Conservation (phyloP, 257 asterid species). For the Gentiana straminea region DNA sequence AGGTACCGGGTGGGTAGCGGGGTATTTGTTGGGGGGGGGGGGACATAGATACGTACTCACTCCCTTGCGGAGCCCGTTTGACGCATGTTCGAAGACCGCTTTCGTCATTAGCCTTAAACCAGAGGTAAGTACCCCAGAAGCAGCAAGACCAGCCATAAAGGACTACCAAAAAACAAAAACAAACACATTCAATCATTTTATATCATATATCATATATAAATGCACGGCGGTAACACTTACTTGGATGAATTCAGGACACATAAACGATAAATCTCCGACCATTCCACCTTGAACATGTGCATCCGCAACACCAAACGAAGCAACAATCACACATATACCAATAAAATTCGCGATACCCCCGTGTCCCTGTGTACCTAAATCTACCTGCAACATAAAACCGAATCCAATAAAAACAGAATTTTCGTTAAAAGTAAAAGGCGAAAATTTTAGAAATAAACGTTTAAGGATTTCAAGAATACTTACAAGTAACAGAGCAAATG, state of each 20-base stretch:
- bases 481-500: constrained; percentile 21
- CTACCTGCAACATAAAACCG: constrained; percentile 9
- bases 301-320: constrained; percentile 26
- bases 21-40: too few relatives aligned
- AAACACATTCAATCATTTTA: too few relatives aligned
- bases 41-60: constrained; percentile 28
- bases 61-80: constrained; percentile 66
- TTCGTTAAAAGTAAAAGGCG: too few relatives aligned
- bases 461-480: background rate
- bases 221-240: constrained; percentile 19
- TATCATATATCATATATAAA: too few relatives aligned
- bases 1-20: too few relatives aligned
- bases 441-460: background rate
- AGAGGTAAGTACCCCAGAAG: constrained; percentile 64
- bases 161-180: constrained; percentile 29
- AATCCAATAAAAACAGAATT: background rate
- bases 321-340: constrained; percentile 23
- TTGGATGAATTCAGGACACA: constrained; percentile 44
- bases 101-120: constrained; percentile 57
- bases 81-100: constrained; percentile 50
- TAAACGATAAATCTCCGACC: constrained; percentile 26
- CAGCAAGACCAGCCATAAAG: constrained; percentile 60
- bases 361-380: constrained; percentile 20
- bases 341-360: constrained; percentile 23
- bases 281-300: constrained; percentile 28